These are phyloP conservation scores for Paragyromitra xinjiangensis DNA, from an alignment of 495 filamentous ascomycete genomes.

Conservation along the genomic window DNA sequence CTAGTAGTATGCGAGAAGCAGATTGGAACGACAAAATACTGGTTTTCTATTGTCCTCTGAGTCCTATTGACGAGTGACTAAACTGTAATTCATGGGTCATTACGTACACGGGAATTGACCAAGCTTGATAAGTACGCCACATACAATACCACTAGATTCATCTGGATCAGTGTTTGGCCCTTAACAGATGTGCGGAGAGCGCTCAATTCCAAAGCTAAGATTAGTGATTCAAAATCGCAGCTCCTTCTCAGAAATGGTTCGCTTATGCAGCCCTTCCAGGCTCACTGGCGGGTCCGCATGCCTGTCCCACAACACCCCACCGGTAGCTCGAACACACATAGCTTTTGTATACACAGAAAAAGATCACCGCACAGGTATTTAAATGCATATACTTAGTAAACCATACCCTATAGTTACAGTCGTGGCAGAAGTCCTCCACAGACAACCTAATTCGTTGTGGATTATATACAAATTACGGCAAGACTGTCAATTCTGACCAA, in stretches of 20 bases:
- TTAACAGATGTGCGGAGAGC: not conserved
- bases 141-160: not conserved
- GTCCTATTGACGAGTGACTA: no score
- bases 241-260: not conserved
- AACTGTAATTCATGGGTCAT: no score
- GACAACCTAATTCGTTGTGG: not conserved
- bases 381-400: no score
- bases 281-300: conserved; percentile 4
- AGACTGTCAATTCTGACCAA: not conserved
- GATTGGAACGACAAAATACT: no score
- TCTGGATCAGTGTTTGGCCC: not conserved
- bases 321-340: not conserved
- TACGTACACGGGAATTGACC: no score
- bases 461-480: not conserved
- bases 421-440: no score
- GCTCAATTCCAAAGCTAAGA: not conserved
- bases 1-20: no score
- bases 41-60: no score
- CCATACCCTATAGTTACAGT: no score
- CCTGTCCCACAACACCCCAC: not conserved
- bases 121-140: no score
- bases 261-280: conserved; percentile 16
- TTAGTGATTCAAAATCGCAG: not conserved
- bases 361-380: not conserved
- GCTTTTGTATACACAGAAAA: not conserved